Evolutionary conservation across 2,329 filamentous ascomycete species (phyloP).

Genomic region (Colletotrichum spaethianum): DNA sequence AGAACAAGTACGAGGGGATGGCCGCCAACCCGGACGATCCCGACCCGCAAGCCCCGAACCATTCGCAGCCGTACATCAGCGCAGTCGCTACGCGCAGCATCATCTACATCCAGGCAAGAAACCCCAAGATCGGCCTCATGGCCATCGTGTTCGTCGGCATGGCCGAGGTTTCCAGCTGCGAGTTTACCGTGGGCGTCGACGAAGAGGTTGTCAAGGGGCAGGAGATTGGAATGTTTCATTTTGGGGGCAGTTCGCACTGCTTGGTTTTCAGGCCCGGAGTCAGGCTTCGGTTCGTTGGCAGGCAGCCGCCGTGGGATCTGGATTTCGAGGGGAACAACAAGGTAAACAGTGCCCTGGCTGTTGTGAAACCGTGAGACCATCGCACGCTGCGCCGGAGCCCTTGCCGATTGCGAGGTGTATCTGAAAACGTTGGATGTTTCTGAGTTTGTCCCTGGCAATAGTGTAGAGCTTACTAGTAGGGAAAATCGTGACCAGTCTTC

Average conservation of each 20-base stretch:
- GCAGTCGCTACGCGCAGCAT: conserved; percentile 78
- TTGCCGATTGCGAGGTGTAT: not conserved
- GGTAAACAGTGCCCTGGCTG: conserved; percentile 24
- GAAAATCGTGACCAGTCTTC: no score
- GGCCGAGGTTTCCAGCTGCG: conserved; percentile 82
- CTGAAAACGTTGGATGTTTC: not conserved
- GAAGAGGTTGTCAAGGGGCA: conserved; percentile 79
- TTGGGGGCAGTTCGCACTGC: conserved; percentile 80
- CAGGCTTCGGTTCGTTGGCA: conserved; percentile 51
- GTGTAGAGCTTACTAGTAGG: no score
- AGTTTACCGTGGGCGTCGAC: conserved; percentile 77
- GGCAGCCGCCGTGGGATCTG: conserved; percentile 1
- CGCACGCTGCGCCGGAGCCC: no score
- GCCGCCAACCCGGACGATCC: not conserved
- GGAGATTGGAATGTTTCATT: conserved; percentile 84
- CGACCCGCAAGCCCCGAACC: conserved; percentile 42
- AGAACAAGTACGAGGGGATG: conserved; percentile 60
- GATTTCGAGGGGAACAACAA: conserved; percentile 1
- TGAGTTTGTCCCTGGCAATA: not conserved
- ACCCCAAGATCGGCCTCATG: conserved; percentile 76
- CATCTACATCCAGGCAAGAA: conserved; percentile 80
- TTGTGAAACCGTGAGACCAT: not conserved
- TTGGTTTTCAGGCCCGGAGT: conserved; percentile 75
- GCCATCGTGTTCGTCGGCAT: conserved; percentile 81
- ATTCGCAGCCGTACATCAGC: conserved; percentile 76